Conservation (phyloP, 257 asterid genomes). For the Cordia subcordata region DNA sequence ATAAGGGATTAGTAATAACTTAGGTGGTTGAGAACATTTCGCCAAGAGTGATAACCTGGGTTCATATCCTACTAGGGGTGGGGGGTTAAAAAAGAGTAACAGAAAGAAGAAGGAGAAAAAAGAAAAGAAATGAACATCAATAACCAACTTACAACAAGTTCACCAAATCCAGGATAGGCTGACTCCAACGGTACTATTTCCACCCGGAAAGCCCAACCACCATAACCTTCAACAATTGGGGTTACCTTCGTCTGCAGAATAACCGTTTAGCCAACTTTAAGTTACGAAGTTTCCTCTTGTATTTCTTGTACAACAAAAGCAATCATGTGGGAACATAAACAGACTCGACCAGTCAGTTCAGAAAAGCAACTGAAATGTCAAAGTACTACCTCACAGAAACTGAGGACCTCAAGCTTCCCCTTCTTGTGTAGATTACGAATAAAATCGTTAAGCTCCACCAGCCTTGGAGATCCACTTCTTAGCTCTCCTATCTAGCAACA, state of each 20-base stretch:
- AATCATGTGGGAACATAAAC: slow-evolving; percentile 5
- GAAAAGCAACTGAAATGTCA: neutral
- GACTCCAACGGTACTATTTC: slow-evolving; percentile 97
- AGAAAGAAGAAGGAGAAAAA: neutral
- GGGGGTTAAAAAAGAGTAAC: too few relatives aligned
- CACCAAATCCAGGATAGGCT: slow-evolving; percentile 95
- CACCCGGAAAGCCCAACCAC: slow-evolving; percentile 96
- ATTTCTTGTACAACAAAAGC: slow-evolving; percentile 1
- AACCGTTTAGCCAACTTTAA: slow-evolving; percentile 16
- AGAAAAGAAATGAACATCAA: neutral
- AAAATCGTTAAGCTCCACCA: slow-evolving; percentile 87
- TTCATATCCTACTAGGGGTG: too few relatives aligned
- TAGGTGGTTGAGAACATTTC: too few relatives aligned
- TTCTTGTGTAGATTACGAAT: slow-evolving; percentile 67
- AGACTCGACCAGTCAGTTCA: too few relatives aligned
- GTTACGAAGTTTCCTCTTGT: slow-evolving; percentile 5
- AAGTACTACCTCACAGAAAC: slow-evolving; percentile 79
- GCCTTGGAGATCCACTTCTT: slow-evolving; percentile 96
- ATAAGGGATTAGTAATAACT: too few relatives aligned
- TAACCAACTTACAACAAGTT: slow-evolving; percentile 68
- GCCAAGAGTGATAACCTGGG: too few relatives aligned
- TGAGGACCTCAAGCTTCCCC: slow-evolving; percentile 82
- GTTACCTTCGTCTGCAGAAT: slow-evolving; percentile 86
- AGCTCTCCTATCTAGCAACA: slow-evolving; percentile 80
- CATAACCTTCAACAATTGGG: slow-evolving; percentile 97